phyloP scores from a whole-genome alignment of 805 yeast genomes.

The Barnettozyma pratensis region DNA sequence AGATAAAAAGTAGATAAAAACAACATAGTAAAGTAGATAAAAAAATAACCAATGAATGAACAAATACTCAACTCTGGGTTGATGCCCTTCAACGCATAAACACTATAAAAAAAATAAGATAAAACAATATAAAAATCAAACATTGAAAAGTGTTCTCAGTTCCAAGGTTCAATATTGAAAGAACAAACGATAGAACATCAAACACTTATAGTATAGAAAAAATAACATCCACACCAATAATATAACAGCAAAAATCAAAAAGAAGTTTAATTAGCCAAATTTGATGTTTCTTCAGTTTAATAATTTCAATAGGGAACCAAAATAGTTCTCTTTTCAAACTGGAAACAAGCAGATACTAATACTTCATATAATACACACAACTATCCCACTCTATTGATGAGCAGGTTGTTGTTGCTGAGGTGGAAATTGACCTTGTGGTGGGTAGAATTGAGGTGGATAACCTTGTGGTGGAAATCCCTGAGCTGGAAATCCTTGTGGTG shows the following conservation, averaged over 20 bases:
- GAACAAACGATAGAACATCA: too few relatives aligned
- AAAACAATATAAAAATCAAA: background rate
- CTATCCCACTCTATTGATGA: conserved; percentile 8
- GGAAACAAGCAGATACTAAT: too few relatives aligned
- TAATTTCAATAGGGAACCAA: too few relatives aligned
- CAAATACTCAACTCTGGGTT: too few relatives aligned
- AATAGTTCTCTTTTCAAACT: too few relatives aligned
- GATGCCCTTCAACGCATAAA: too few relatives aligned
- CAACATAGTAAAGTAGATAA: background rate
- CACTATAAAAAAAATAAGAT: background rate
- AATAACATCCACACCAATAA: too few relatives aligned
- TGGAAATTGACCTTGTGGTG: conserved; percentile 10
- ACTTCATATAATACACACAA: background rate
- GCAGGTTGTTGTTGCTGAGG: conserved; percentile 10
- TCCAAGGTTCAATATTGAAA: too few relatives aligned
- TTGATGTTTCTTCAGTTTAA: too few relatives aligned
- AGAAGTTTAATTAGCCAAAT: too few relatives aligned
- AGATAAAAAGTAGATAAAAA: background rate
- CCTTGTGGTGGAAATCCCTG: conserved; percentile 18
- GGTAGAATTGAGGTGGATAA: conserved; percentile 14
- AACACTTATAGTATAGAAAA: too few relatives aligned
- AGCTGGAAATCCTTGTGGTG: conserved; percentile 16
- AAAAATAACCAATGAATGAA: background rate
- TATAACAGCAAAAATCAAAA: too few relatives aligned
- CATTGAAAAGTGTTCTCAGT: background rate